Percentiles rank a stretch among this genome's conserved stretches.
These are phyloP conservation scores for Aureobasidium sp. DNA, from an alignment of 2,329 filamentous ascomycete species.

Conservation along the genomic window DNA sequence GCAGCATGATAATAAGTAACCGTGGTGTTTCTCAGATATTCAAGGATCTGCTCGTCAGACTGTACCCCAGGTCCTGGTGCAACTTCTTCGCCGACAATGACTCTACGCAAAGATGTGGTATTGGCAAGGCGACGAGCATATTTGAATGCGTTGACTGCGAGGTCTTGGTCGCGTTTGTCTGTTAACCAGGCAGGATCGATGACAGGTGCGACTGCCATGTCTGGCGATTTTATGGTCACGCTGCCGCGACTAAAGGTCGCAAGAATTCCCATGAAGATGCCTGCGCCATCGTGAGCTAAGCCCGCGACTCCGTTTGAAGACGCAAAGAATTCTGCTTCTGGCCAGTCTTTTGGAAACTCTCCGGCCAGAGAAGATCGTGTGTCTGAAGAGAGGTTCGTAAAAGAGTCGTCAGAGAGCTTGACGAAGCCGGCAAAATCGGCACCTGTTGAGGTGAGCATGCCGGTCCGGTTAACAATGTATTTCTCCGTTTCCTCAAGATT, in stretches of 20 bases:
- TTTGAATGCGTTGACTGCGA: slow-evolving; percentile 29
- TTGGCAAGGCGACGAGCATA: not conserved
- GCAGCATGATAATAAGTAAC: slow-evolving; percentile 14
- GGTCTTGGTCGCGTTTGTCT: slow-evolving; percentile 25
- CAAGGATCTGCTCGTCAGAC: not conserved
- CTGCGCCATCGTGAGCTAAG: not conserved
- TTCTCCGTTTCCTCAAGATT: slow-evolving; percentile 16
- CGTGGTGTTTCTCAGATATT: not conserved
- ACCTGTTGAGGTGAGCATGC: slow-evolving; percentile 22
- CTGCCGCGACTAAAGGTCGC: slow-evolving; percentile 31
- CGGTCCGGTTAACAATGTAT: slow-evolving; percentile 19
- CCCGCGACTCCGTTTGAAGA: not conserved
- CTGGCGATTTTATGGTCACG: slow-evolving; percentile 27
- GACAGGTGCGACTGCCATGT: slow-evolving; percentile 25
- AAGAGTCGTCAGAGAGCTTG: slow-evolving; percentile 15
- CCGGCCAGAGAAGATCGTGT: slow-evolving; percentile 18
- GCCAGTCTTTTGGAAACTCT: slow-evolving; percentile 24
- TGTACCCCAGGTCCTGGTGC: slow-evolving; percentile 2
- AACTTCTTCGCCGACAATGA: slow-evolving; percentile 7
- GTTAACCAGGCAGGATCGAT: slow-evolving; percentile 34
- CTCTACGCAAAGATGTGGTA: not conserved
- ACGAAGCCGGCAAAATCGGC: slow-evolving; percentile 22
- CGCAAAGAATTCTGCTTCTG: slow-evolving; percentile 26
- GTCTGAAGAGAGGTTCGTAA: not conserved
- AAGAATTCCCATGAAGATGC: slow-evolving; percentile 23